Percentiles rank a stretch among this genome's conserved stretches.
Evolutionary conservation across 2,329 filamentous ascomycete genomes (phyloP).

Genomic region (Hypoxylon sp.): DNA sequence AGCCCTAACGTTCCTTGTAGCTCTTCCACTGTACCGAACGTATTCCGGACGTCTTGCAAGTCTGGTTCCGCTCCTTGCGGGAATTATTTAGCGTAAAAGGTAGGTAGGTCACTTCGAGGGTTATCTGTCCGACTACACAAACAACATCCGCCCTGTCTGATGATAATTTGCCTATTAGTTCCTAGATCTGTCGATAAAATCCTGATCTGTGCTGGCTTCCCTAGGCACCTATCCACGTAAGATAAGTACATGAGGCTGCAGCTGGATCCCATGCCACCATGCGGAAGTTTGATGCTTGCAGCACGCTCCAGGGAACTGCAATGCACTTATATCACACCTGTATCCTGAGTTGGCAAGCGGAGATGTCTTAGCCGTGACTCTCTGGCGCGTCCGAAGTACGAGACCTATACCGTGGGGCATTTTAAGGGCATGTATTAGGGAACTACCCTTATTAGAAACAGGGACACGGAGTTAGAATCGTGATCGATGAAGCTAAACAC

Average conservation of each 20-base stretch:
- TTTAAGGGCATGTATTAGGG: conserved; percentile 4
- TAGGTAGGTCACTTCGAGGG: conserved; percentile 12
- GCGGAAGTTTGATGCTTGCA: too few relatives aligned
- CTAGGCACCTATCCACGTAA: too few relatives aligned
- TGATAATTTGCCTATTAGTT: conserved; percentile 31
- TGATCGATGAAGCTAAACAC: conserved; percentile 24
- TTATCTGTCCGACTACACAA: conserved; percentile 23
- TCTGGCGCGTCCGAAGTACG: conserved; percentile 15
- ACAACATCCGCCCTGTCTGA: conserved; percentile 21
- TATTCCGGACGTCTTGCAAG: conserved; percentile 33
- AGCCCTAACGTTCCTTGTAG: conserved; percentile 20
- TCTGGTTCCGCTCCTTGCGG: conserved; percentile 42
- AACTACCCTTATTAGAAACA: conserved; percentile 27
- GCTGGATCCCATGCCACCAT: conserved; percentile 17
- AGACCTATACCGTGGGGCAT: conserved; percentile 20
- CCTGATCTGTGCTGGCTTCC: conserved; percentile 24
- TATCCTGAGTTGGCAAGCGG: conserved; percentile 35
- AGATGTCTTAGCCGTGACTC: conserved; percentile 30
- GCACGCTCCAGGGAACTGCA: conserved; percentile 21
- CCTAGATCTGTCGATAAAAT: conserved; percentile 31
- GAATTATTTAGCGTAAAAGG: conserved; percentile 21
- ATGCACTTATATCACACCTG: conserved; percentile 37
- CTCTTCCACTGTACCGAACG: conserved; percentile 20
- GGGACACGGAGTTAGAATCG: conserved; percentile 31
- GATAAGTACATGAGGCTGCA: conserved; percentile 38